Percentiles rank a stretch among this genome's conserved stretches.
Conservation (phyloP, 805 yeast species). For the Wickerhamiella allomyrinae region DNA sequence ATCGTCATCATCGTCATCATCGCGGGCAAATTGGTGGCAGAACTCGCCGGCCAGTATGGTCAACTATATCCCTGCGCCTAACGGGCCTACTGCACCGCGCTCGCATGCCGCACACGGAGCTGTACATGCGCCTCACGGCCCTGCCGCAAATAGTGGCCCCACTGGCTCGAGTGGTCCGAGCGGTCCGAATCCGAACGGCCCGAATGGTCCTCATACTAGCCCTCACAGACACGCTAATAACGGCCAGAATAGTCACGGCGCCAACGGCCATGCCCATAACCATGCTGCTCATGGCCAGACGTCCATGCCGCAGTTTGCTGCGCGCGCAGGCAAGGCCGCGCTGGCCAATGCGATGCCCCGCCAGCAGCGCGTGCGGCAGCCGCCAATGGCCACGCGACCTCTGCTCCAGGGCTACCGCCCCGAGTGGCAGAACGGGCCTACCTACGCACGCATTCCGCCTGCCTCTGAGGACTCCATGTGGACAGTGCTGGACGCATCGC, state of each 20-base stretch:
- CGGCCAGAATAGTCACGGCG: neutral
- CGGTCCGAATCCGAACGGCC: neutral
- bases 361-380: neutral
- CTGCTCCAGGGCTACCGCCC: neutral
- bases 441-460: neutral
- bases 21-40: neutral
- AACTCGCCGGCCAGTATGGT: neutral
- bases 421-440: neutral
- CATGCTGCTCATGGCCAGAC: neutral
- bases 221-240: too few species aligned
- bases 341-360: neutral
- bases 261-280: too few species aligned
- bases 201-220: too few species aligned
- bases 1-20: neutral
- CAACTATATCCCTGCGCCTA: neutral
- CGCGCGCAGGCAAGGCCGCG: neutral
- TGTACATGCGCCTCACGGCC: neutral
- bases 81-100: conserved; percentile 1
- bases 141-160: neutral
- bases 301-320: neutral
- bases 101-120: neutral
- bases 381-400: neutral
- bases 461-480: neutral
- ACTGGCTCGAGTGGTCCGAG: neutral
- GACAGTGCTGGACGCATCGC: neutral